Evolutionary conservation across 305 asterid genomes (phyloP).

Genomic region (Nicotiana rustica): DNA sequence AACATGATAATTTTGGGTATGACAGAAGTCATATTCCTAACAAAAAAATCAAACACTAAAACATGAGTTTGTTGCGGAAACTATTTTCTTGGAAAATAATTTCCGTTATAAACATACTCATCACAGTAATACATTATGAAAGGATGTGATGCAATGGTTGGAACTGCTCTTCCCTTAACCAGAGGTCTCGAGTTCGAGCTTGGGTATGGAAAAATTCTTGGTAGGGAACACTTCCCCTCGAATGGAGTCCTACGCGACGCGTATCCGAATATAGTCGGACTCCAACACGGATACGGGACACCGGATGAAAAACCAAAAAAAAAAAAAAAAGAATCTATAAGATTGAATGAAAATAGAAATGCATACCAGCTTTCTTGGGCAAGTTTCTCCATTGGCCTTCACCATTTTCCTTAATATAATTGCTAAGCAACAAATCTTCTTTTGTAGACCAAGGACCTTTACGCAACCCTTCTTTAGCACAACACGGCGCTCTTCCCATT

Average conservation of each 20-base stretch:
- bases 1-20: background rate
- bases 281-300: too few species aligned
- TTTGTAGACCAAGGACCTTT: constrained; percentile 43
- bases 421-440: constrained; percentile 35
- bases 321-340: too few species aligned
- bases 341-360: background rate
- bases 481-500: constrained; percentile 44
- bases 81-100: too few species aligned
- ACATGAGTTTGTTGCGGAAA: background rate
- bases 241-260: too few species aligned
- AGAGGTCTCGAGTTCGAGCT: too few species aligned
- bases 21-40: background rate
- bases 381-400: constrained; percentile 42
- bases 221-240: too few species aligned
- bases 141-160: too few species aligned
- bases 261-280: too few species aligned
- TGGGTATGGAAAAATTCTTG: too few species aligned
- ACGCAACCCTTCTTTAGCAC: constrained; percentile 38
- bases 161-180: too few species aligned
- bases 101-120: background rate
- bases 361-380: constrained; percentile 42
- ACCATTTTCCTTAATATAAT: constrained; percentile 39
- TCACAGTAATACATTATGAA: background rate
- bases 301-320: too few species aligned
- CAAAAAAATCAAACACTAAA: background rate